These are phyloP conservation scores for Mycena filopes DNA, from an alignment of 768 basidiomycete species.

Conservation along the genomic window DNA sequence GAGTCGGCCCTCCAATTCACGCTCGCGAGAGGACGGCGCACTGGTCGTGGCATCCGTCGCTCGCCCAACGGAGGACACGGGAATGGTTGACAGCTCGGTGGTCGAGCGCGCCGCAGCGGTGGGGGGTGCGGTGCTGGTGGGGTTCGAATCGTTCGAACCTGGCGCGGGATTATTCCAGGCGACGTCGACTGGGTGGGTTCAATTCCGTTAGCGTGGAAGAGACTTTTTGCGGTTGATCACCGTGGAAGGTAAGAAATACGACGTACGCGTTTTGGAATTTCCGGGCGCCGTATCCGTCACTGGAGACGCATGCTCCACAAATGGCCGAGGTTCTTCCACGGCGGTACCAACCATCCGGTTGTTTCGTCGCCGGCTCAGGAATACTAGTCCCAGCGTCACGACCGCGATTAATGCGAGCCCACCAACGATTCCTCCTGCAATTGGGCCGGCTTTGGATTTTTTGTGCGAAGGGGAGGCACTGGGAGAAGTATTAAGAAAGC, in stretches of 20 bases:
- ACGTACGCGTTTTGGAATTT: background rate
- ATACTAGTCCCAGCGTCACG: background rate
- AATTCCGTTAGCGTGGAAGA: no score
- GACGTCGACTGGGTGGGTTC: background rate
- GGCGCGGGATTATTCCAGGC: background rate
- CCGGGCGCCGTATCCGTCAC: background rate
- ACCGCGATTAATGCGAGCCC: background rate
- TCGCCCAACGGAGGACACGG: background rate
- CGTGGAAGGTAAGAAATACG: background rate
- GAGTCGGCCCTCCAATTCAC: slow-evolving; percentile 10
- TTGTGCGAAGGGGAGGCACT: background rate
- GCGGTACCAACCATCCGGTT: background rate
- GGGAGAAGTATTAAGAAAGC: background rate
- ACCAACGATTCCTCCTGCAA: slow-evolving; percentile 11
- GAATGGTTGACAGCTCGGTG: background rate
- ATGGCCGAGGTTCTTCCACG: background rate
- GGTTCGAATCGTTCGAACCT: background rate
- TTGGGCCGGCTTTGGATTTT: slow-evolving; percentile 12
- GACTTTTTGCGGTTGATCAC: no score
- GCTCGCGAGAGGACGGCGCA: background rate
- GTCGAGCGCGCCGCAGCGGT: background rate
- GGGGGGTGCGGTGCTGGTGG: background rate
- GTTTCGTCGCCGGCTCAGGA: background rate
- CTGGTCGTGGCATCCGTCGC: no score
- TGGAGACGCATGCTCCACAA: background rate